A percentile compares a stretch with the other conserved stretches of the same genome.
phyloP scores from a whole-genome alignment of 768 basidiomycete genomes.

The Rossbeevera mucosa region DNA sequence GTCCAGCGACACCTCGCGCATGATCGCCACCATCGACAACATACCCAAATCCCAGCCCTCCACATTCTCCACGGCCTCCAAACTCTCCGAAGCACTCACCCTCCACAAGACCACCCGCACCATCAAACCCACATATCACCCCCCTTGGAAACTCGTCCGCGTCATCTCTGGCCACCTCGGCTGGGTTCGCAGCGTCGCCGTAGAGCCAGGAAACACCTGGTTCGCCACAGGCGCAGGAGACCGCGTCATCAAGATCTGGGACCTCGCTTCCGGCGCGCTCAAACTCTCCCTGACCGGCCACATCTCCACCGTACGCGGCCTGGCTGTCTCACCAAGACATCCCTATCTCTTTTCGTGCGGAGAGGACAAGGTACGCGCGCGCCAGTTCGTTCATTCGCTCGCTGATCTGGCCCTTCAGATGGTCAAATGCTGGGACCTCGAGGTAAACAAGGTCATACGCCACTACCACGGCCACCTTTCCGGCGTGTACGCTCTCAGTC shows the following conservation, averaged over 20 bases:
- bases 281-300: constrained; percentile 97
- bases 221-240: constrained; percentile 98
- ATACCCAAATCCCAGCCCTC: constrained; percentile 64
- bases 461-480: constrained; percentile 99
- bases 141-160: constrained; percentile 92
- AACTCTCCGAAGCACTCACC: constrained; percentile 84
- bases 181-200: constrained; percentile 94
- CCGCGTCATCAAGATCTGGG: constrained; percentile 98
- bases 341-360: constrained; percentile 97
- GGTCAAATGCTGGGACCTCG: constrained; percentile 99
- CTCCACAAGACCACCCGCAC: constrained; percentile 92
- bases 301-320: constrained; percentile 91
- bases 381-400: too few species aligned
- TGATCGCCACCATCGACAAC: constrained; percentile 74
- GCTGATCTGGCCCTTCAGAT: too few species aligned
- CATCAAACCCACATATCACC: constrained; percentile 92
- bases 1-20: constrained; percentile 49
- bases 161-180: constrained; percentile 98
- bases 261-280: constrained; percentile 93
- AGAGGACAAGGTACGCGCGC: constrained; percentile 84
- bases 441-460: constrained; percentile 97
- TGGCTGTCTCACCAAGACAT: constrained; percentile 89
- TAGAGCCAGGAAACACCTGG: constrained; percentile 98
- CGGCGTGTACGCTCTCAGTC: constrained; percentile 88
- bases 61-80: constrained; percentile 58